phyloP scores from a whole-genome alignment of 352 stramenopile species.

The Pythium folliculosum region DNA sequence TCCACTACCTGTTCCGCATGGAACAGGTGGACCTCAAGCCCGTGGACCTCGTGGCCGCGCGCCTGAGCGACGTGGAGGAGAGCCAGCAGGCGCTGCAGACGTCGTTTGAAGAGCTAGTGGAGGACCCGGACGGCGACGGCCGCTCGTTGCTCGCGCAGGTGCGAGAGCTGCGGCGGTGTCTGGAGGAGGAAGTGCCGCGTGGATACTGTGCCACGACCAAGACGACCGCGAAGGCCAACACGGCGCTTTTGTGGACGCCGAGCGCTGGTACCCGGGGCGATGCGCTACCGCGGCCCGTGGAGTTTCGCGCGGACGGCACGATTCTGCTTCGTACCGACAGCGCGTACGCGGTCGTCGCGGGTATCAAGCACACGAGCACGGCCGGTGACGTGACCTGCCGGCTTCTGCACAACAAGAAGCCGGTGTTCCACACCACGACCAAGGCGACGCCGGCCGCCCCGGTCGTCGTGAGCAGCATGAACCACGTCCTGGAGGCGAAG shows the following conservation, averaged over 20 bases:
- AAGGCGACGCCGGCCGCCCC: not conserved
- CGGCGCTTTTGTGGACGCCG: not conserved
- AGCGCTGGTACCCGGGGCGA: not conserved
- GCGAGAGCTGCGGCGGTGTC: not conserved
- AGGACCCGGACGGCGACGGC: not conserved
- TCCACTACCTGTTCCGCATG: conserved; percentile 10
- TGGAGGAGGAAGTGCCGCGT: not conserved
- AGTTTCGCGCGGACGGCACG: conserved; percentile 3
- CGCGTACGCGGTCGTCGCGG: not conserved
- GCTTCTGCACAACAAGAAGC: not conserved
- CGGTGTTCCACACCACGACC: not conserved
- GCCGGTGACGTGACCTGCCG: not conserved
- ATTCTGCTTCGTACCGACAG: conserved; percentile 1
- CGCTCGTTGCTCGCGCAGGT: not conserved
- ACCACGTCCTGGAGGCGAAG: conserved; percentile 5
- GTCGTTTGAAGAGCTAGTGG: not conserved
- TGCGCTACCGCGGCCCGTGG: not conserved
- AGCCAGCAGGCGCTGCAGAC: not conserved
- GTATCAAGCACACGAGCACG: conserved; percentile 7
- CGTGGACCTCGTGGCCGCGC: conserved; percentile 3
- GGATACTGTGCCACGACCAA: conserved; percentile 4
- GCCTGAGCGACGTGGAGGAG: conserved; percentile 7
- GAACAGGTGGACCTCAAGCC: conserved; percentile 10
- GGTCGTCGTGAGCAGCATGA: not conserved
- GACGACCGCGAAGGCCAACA: not conserved